Base-by-base conservation (phyloP, 805 yeast genomes). In the Ogataea nonfermentans region DNA sequence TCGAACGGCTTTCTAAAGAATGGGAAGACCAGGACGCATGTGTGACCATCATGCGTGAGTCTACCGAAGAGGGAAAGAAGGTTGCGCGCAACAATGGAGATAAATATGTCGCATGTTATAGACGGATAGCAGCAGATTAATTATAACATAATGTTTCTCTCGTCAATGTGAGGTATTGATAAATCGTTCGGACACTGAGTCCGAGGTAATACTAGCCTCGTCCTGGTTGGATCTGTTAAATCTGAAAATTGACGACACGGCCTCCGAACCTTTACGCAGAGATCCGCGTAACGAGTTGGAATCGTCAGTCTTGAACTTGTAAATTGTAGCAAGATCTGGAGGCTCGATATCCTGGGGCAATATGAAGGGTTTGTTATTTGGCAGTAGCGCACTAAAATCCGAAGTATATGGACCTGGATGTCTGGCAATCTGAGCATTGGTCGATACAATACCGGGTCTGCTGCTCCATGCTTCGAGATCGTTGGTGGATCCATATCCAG, bases 11-110 rank as follows among this genome's bases (percentile, higher is more conserved):
- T 48, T 65, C 74, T 29, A 68, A 76, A 45, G 90, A 84, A 47
- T 88, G 95, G 86, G 97, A 90, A 64, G 60, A 63, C 3, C 63
- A 70, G 15, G 99, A 93, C 62, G 67, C 68, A 47, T 90, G 98
- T 65, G 98, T 90, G 15, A 66, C 74, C 45, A 76, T 87, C 35
- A 93, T 93, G 98, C 78, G 78, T 43, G 80, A 82, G 45, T 81
- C 93, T n/a, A 93, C 99, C 1, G 99, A 93, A 64, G 99, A 93
- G 65, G 99, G 99, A 43, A 90, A 93, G 66, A 93, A 93, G 65
- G 99, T 93, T 25, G 82, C 80, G 32, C 78, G 99, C 56, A 93
- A 93, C 59, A 74, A 82, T 29, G 99, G 99, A 22, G 71, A 69
- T 47, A 93, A 93, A 61, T 93, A 72, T 63, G 74, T 89, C 24